Percentiles rank a stretch among this genome's conserved stretches.
Conservation (phyloP, 2,329 filamentous ascomycete species). For the Alternaria viburni region DNA sequence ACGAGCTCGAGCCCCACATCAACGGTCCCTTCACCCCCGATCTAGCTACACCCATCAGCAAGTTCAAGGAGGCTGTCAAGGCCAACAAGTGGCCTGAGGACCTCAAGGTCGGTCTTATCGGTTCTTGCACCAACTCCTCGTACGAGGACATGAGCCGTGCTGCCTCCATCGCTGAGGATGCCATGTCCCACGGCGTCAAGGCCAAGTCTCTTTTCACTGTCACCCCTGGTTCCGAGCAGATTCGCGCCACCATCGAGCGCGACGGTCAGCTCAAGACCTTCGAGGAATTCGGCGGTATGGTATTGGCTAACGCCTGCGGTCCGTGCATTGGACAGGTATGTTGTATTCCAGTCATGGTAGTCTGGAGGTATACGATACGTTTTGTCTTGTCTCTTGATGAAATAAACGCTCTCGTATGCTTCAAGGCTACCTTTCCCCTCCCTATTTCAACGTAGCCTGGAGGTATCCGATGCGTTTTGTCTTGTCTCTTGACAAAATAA, state of each 20-base stretch:
- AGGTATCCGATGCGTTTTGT: not conserved
- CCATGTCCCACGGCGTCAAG: conserved; percentile 90
- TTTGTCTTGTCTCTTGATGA: not conserved
- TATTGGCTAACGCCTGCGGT: conserved; percentile 92
- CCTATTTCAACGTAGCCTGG: not conserved
- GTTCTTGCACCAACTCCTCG: conserved; percentile 94
- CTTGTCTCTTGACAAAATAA: not conserved
- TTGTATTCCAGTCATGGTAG: too few species aligned
- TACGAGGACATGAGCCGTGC: conserved; percentile 93
- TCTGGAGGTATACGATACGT: not conserved
- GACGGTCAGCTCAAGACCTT: conserved; percentile 93
- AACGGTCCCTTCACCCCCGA: conserved; percentile 99
- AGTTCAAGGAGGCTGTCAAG: conserved; percentile 94
- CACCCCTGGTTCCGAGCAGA: conserved; percentile 96
- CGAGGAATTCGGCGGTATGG: conserved; percentile 93
- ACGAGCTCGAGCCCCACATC: conserved; percentile 94
- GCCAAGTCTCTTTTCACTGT: conserved; percentile 92
- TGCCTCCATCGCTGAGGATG: conserved; percentile 89
- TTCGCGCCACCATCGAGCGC: conserved; percentile 82
- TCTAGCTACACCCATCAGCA: conserved; percentile 95
- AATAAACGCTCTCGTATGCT: not conserved
- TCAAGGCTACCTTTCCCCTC: too few species aligned
- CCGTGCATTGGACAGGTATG: too few species aligned
- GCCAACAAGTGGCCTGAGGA: conserved; percentile 96
- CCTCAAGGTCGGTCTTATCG: conserved; percentile 95